Conservation (phyloP, 1,284 basidiomycete genomes). For the Cutaneotrichosporon sp. region DNA sequence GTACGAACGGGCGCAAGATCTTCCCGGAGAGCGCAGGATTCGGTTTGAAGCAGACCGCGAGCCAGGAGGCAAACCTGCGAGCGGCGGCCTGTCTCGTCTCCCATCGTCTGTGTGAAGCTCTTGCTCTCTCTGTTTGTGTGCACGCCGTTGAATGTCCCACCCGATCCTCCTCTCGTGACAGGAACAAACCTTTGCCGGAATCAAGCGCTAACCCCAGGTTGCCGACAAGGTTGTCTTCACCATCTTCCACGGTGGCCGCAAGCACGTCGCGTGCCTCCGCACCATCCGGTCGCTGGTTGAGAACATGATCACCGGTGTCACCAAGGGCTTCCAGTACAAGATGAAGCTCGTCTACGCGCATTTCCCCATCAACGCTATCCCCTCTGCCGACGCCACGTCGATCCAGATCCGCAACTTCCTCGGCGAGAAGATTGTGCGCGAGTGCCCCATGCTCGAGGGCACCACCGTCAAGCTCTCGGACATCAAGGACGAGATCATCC, state of each 20-base stretch:
- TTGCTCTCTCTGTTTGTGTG: background rate
- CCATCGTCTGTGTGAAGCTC: background rate
- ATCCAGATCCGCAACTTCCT: slow-evolving; percentile 97
- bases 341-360: slow-evolving; percentile 99
- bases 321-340: slow-evolving; percentile 99
- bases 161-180: background rate
- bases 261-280: slow-evolving; percentile 97
- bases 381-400: slow-evolving; percentile 72
- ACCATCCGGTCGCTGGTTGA: slow-evolving; percentile 92
- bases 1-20: background rate
- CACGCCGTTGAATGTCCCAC: background rate
- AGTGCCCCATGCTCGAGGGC: slow-evolving; percentile 89
- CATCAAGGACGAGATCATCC: slow-evolving; percentile 90
- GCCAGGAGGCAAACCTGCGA: background rate
- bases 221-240: slow-evolving; percentile 78
- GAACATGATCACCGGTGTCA: slow-evolving; percentile 98
- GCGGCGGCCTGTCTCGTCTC: background rate
- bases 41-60: no score
- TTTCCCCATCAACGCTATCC: slow-evolving; percentile 99
- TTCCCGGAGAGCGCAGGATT: background rate
- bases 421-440: slow-evolving; percentile 75
- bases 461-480: slow-evolving; percentile 87
- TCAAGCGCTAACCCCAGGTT: slow-evolving; percentile 5
- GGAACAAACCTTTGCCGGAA: background rate
- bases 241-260: slow-evolving; percentile 97